These are phyloP conservation scores for Fusarium haematococcum DNA, from an alignment of 2,329 filamentous ascomycete species.

Conservation along the genomic window DNA sequence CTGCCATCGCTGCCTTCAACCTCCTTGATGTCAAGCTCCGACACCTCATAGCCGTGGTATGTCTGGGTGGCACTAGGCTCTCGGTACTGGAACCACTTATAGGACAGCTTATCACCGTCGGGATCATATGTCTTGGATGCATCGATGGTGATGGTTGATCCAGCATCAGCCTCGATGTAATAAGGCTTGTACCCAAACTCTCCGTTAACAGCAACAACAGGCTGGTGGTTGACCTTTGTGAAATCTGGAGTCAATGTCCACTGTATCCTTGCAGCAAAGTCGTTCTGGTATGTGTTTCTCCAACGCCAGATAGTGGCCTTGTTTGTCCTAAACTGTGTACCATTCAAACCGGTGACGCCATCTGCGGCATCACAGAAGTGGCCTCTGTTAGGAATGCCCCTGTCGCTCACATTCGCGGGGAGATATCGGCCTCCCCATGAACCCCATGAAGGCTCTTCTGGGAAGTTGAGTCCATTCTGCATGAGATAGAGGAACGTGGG, in stretches of 20 bases:
- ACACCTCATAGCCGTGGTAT: constrained; percentile 7
- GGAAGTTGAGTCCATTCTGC: constrained; percentile 51
- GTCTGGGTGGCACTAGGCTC: constrained; percentile 42
- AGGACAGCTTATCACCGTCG: constrained; percentile 56
- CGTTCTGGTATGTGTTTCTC: constrained; percentile 55
- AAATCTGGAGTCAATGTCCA: constrained; percentile 50
- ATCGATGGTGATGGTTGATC: constrained; percentile 55
- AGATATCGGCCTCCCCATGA: constrained; percentile 63
- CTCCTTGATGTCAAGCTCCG: background rate
- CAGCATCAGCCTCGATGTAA: constrained; percentile 54
- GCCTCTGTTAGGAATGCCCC: constrained; percentile 12
- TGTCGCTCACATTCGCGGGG: constrained; percentile 43
- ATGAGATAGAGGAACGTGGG: constrained; percentile 60
- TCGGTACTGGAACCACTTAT: constrained; percentile 63
- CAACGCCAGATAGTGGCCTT: constrained; percentile 58
- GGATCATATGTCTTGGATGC: constrained; percentile 60
- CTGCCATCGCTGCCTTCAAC: constrained; percentile 4
- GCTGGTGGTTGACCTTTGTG: constrained; percentile 58
- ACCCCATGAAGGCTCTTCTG: constrained; percentile 59
- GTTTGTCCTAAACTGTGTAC: constrained; percentile 39
- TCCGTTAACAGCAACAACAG: constrained; percentile 56
- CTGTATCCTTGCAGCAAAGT: constrained; percentile 57
- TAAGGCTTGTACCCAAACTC: constrained; percentile 52
- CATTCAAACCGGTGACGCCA: constrained; percentile 42
- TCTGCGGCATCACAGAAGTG: constrained; percentile 38